Percentiles rank a stretch among this genome's conserved stretches.
Evolutionary conservation across 1,139 yeast genomes (phyloP).

Genomic region (Saccharomyces hybrid): DNA sequence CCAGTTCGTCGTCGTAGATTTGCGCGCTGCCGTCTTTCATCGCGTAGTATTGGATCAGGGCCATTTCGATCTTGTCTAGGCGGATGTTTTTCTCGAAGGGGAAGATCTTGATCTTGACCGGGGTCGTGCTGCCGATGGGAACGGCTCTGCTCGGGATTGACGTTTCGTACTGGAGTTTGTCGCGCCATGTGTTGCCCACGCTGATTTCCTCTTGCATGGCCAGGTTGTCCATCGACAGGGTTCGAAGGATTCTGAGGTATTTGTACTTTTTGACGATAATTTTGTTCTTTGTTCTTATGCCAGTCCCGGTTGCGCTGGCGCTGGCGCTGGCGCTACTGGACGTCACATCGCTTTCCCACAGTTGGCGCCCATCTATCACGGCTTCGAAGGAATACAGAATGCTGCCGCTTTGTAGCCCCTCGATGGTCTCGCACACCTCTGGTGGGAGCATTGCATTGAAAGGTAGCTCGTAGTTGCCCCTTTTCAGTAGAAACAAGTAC

Average conservation of each 20-base stretch:
- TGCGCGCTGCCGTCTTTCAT: constrained; percentile 35
- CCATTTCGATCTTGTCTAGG: constrained; percentile 41
- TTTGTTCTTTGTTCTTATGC: constrained; percentile 2
- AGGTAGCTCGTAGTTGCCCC: constrained; percentile 63
- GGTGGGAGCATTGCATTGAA: constrained; percentile 51
- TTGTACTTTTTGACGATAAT: constrained; percentile 25
- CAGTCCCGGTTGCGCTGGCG: not conserved
- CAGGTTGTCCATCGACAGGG: constrained; percentile 46
- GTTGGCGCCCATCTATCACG: constrained; percentile 43
- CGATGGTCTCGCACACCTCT: constrained; percentile 57
- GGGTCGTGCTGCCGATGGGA: constrained; percentile 51
- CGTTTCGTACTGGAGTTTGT: constrained; percentile 57
- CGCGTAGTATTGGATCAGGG: constrained; percentile 47
- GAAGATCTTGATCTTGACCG: constrained; percentile 46
- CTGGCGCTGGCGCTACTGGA: not conserved
- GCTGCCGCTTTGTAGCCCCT: constrained; percentile 53
- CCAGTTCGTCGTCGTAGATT: constrained; percentile 36
- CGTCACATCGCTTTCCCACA: constrained; percentile 12
- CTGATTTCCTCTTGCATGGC: constrained; percentile 49
- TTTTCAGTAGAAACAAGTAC: constrained; percentile 41
- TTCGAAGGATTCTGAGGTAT: constrained; percentile 45
- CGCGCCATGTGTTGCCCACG: constrained; percentile 57
- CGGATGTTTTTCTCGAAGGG: constrained; percentile 54
- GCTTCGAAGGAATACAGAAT: constrained; percentile 50
- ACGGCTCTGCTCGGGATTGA: constrained; percentile 49